Percentiles rank a stretch among this genome's conserved stretches.
Conservation (phyloP, 805 yeast species). For the Lipomyces kockii region DNA sequence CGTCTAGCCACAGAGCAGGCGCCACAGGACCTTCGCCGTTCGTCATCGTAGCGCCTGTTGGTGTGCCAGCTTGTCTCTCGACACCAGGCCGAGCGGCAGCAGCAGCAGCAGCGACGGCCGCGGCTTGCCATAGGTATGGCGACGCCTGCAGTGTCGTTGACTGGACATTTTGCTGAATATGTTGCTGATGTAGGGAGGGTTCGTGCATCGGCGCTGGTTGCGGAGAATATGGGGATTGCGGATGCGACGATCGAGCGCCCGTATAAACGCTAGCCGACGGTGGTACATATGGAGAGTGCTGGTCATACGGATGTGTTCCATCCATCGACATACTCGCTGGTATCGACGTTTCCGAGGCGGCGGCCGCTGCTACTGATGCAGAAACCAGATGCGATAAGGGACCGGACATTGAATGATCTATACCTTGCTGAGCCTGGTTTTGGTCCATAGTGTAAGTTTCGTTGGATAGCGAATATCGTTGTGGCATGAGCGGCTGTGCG, state of each 20-base stretch:
- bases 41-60: conserved; percentile 11
- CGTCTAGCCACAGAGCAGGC: conserved; percentile 6
- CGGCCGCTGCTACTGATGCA: conserved; percentile 12
- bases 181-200: neutral
- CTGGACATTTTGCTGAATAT: neutral
- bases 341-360: neutral
- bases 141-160: neutral
- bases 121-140: conserved; percentile 7
- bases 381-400: neutral
- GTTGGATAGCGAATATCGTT: neutral
- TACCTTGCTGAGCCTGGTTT: neutral
- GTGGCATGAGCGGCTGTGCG: conserved; percentile 12
- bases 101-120: conserved; percentile 5
- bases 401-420: neutral
- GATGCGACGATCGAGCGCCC: conserved; percentile 1
- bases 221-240: neutral
- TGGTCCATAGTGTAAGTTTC: neutral
- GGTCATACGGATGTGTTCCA: neutral
- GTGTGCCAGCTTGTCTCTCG: neutral
- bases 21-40: neutral
- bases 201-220: neutral
- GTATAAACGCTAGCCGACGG: neutral
- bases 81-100: neutral
- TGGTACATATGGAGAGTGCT: neutral
- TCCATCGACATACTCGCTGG: neutral